Evolutionary conservation across 2,329 filamentous ascomycete genomes (phyloP).

Genomic region (Apiospora sp.): DNA sequence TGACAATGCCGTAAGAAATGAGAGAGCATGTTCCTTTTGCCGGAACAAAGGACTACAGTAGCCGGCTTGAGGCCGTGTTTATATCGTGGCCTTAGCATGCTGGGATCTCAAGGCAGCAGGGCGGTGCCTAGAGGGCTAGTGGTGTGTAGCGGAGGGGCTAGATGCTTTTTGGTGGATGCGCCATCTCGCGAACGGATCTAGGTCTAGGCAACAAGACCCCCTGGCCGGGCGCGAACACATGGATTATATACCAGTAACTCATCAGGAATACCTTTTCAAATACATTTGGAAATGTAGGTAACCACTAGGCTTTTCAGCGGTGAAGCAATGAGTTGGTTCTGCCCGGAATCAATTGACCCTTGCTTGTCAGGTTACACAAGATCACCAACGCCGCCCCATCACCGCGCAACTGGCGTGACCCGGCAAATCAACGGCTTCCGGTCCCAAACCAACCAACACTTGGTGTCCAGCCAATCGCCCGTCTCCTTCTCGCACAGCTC

Average conservation of each 20-base stretch:
- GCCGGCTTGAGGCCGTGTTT: neutral
- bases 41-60: neutral
- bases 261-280: too few relatives aligned
- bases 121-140: neutral
- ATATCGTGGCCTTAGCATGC: neutral
- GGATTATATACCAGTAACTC: neutral
- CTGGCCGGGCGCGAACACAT: neutral
- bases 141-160: neutral
- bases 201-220: neutral
- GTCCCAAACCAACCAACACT: slow-evolving; percentile 26
- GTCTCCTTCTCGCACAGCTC: slow-evolving; percentile 27
- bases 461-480: slow-evolving; percentile 28
- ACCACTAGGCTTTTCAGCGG: too few relatives aligned
- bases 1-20: neutral
- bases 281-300: too few relatives aligned
- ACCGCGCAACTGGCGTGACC: neutral
- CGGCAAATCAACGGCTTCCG: slow-evolving; percentile 19
- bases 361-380: too few relatives aligned
- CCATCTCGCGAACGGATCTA: neutral
- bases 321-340: too few relatives aligned
- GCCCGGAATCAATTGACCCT: too few relatives aligned
- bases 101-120: neutral
- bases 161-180: neutral
- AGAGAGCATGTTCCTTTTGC: neutral
- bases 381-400: neutral